Evolutionary conservation across 805 yeast species (phyloP).

Genomic region (Candida nonsorbophila): DNA sequence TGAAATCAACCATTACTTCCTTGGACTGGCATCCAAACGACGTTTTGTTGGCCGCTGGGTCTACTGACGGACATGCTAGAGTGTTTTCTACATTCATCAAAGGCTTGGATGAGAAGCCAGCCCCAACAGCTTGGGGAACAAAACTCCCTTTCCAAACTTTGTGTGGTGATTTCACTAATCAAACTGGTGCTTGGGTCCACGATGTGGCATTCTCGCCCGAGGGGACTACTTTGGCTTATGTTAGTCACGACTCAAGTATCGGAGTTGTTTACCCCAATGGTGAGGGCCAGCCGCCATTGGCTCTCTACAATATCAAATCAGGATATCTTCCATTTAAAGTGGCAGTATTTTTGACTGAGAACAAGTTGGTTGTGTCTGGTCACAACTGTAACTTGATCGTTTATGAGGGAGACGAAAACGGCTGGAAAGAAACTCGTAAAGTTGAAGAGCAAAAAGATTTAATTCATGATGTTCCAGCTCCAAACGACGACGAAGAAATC

Average conservation of each 20-base stretch:
- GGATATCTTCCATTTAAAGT: conserved; percentile 77
- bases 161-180: conserved; percentile 69
- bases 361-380: conserved; percentile 80
- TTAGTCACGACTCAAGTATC: conserved; percentile 82
- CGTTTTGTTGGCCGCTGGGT: conserved; percentile 82
- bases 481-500: conserved; percentile 40
- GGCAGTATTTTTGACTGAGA: conserved; percentile 62
- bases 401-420: conserved; percentile 61
- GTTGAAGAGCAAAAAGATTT: conserved; percentile 47
- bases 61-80: conserved; percentile 42
- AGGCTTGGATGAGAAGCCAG: conserved; percentile 81
- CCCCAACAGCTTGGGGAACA: conserved; percentile 85
- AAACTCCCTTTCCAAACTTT: conserved; percentile 91
- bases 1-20: conserved; percentile 77
- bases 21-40: conserved; percentile 93
- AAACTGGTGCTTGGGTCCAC: conserved; percentile 87
- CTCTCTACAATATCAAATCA: conserved; percentile 55
- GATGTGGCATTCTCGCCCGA: conserved; percentile 80
- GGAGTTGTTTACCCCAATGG: conserved; percentile 75
- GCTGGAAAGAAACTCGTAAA: conserved; percentile 58
- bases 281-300: conserved; percentile 56
- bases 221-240: conserved; percentile 75
- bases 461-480: conserved; percentile 41
- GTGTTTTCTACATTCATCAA: conserved; percentile 66
- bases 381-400: conserved; percentile 88